These are phyloP conservation scores for Pseudogymnoascus sp. DNA, from an alignment of 2,329 filamentous ascomycete species.

Conservation along the genomic window DNA sequence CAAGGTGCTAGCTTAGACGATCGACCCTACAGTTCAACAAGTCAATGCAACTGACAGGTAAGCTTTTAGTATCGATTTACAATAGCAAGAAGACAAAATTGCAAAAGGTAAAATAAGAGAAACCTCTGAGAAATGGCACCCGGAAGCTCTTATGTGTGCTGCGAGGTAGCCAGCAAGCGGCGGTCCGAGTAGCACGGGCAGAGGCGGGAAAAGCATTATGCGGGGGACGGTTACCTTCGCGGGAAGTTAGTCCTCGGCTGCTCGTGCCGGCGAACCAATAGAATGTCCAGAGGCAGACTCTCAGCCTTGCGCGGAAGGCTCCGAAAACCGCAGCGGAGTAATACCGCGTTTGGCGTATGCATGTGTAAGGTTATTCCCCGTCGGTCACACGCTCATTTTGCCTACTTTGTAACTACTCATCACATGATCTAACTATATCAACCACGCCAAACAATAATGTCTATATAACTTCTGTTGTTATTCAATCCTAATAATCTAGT, in stretches of 20 bases:
- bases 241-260: not conserved
- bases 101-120: not conserved
- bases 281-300: not conserved
- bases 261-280: not conserved
- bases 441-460: not conserved
- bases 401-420: not conserved
- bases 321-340: not conserved
- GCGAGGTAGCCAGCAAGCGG: no score
- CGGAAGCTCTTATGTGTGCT: not conserved
- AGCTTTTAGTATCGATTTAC: not conserved
- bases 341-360: not conserved
- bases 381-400: not conserved
- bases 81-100: not conserved
- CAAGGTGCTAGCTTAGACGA: not conserved
- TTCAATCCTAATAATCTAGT: not conserved
- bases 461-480: conserved; percentile 5
- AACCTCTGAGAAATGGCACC: not conserved
- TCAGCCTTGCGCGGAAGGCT: conserved; percentile 4
- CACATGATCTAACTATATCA: not conserved
- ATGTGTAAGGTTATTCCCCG: no score
- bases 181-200: not conserved
- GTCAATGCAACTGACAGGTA: not conserved
- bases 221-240: not conserved
- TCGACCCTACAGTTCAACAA: conserved; percentile 2
- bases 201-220: not conserved